Percentiles rank a stretch among this genome's conserved stretches.
Conservation (phyloP, 371 early-diverging fungal species). For the Saksenaea vasiformis region DNA sequence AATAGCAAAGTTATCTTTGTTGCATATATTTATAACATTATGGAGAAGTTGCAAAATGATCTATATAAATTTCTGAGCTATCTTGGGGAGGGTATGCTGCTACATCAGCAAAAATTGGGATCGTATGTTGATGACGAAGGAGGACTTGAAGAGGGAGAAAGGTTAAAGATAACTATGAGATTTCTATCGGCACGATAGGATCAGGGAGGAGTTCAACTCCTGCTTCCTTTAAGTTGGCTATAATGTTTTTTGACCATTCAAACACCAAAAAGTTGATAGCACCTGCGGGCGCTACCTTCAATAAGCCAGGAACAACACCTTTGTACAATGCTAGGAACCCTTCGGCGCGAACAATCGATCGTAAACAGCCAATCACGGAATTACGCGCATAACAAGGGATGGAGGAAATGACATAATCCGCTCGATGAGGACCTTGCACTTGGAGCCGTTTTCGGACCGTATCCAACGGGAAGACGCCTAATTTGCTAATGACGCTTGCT, state of each 20-base stretch:
- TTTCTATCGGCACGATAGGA: not conserved
- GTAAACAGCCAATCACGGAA: constrained; percentile 45
- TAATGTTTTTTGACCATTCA: constrained; percentile 55
- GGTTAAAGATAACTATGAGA: not conserved
- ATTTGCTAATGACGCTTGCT: constrained; percentile 85
- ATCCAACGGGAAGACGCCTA: constrained; percentile 90
- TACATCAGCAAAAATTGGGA: not conserved
- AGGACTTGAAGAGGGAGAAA: not conserved
- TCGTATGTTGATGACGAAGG: not conserved
- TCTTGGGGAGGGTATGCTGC: too few relatives aligned
- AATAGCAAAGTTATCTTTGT: too few relatives aligned
- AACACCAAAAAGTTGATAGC: constrained; percentile 88
- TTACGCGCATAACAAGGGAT: constrained; percentile 46
- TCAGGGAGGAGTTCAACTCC: not conserved
- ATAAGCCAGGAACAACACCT: constrained; percentile 79
- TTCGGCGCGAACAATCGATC: constrained; percentile 72
- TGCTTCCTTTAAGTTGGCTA: constrained; percentile 13
- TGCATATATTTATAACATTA: too few relatives aligned
- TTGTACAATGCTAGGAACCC: constrained; percentile 86
- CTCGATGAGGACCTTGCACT: constrained; percentile 72
- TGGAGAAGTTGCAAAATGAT: too few relatives aligned
- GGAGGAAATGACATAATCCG: constrained; percentile 45
- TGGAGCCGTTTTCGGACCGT: constrained; percentile 79
- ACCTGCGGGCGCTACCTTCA: constrained; percentile 86
- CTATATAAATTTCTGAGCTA: too few relatives aligned